Conservation (phyloP, 768 basidiomycete genomes). For the Coprinellus micaceus region DNA sequence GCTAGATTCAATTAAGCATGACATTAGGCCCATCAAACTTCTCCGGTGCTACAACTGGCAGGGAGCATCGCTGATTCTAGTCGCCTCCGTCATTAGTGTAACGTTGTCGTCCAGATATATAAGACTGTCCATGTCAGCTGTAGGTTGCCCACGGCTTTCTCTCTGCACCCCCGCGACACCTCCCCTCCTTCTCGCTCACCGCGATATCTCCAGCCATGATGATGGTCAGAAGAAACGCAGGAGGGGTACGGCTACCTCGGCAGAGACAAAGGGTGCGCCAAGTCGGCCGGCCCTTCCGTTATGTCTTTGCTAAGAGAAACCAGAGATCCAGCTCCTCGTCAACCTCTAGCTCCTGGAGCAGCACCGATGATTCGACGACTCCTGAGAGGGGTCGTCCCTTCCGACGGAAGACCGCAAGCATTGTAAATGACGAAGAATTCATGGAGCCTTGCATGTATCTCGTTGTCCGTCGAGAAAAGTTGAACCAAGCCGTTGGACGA, state of each 20-base stretch:
- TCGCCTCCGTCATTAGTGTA: constrained; percentile 2
- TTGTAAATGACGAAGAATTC: background rate
- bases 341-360: background rate
- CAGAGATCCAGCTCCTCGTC: background rate
- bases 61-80: constrained; percentile 6
- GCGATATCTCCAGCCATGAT: background rate
- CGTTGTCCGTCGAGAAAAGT: background rate
- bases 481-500: background rate
- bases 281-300: no score
- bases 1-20: constrained; percentile 3
- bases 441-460: constrained; percentile 1
- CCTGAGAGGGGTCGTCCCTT: background rate
- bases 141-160: background rate
- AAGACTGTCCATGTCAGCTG: background rate
- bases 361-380: background rate
- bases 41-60: constrained; percentile 4
- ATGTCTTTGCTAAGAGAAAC: background rate
- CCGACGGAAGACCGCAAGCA: background rate
- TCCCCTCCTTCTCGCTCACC: background rate
- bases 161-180: background rate
- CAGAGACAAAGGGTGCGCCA: background rate
- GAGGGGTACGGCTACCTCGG: background rate
- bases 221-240: constrained; percentile 1
- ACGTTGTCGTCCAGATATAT: background rate
- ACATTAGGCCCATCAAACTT: constrained; percentile 1